phyloP scores from a whole-genome alignment of 495 filamentous ascomycete species.

The Tetracladium setigerum region DNA sequence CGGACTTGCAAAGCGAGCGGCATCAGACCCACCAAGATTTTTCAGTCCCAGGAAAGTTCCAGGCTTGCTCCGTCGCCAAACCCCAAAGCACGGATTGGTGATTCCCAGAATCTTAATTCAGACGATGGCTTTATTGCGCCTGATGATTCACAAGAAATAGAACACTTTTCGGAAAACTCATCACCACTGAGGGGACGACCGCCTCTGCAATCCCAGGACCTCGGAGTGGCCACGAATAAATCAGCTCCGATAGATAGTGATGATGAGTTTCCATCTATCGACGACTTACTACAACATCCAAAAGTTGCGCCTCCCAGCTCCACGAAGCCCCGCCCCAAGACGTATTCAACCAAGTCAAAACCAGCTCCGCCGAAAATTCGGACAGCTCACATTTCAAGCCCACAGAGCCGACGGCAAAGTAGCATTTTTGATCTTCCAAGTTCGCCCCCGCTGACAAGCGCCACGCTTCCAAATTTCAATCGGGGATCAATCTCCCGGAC shows the following conservation, averaged over 20 bases:
- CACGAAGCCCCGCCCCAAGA: conserved; percentile 14
- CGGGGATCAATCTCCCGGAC: not conserved
- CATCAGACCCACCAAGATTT: conserved; percentile 52
- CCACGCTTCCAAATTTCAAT: conserved; percentile 4
- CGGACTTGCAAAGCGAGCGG: conserved; percentile 52
- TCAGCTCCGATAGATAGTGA: conserved; percentile 25
- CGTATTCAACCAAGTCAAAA: conserved; percentile 12
- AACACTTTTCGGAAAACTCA: too few species aligned
- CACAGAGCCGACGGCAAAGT: not conserved
- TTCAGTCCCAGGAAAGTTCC: conserved; percentile 23
- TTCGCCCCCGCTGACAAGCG: conserved; percentile 26
- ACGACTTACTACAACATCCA: conserved; percentile 17
- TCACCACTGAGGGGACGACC: too few species aligned
- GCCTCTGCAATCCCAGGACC: too few species aligned
- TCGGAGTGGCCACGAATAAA: conserved; percentile 25
- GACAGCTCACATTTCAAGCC: too few species aligned
- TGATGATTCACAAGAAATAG: too few species aligned
- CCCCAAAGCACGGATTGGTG: too few species aligned
- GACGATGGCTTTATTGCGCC: too few species aligned
- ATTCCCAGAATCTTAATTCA: too few species aligned
- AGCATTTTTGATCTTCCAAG: conserved; percentile 22
- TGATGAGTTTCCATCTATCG: conserved; percentile 32
- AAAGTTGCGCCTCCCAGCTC: conserved; percentile 3
- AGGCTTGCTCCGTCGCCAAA: conserved; percentile 9
- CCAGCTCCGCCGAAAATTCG: not conserved